phyloP scores from a whole-genome alignment of 1,284 basidiomycete species.

The Ustilago trichophora region DNA sequence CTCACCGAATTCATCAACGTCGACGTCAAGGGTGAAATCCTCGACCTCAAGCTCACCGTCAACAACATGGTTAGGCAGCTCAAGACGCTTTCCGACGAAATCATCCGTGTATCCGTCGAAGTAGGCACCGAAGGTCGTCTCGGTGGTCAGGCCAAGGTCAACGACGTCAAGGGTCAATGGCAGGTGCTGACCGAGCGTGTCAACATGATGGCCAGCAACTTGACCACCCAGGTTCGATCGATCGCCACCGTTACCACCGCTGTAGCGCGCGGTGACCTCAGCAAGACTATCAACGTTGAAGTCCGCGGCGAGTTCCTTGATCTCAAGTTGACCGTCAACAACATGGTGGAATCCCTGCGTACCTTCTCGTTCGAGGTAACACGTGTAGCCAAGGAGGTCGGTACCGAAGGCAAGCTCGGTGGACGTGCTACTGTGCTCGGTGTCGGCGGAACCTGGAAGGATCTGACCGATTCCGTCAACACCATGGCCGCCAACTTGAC shows the following conservation, averaged over 20 bases:
- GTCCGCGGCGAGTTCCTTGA: constrained; percentile 65
- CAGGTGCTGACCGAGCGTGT: constrained; percentile 66
- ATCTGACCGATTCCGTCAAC: constrained; percentile 82
- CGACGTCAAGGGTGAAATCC: constrained; percentile 95
- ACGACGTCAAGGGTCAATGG: constrained; percentile 69
- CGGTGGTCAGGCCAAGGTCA: constrained; percentile 85
- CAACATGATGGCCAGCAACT: constrained; percentile 72
- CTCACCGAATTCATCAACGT: constrained; percentile 88
- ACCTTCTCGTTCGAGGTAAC: constrained; percentile 67
- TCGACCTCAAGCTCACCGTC: constrained; percentile 78
- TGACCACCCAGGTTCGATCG: constrained; percentile 86
- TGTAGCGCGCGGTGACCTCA: constrained; percentile 64
- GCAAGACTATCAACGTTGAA: constrained; percentile 67
- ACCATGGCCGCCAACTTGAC: constrained; percentile 77
- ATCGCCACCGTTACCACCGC: constrained; percentile 65
- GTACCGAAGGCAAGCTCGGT: constrained; percentile 66
- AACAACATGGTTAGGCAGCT: constrained; percentile 67
- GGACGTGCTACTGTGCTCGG: constrained; percentile 66
- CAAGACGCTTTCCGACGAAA: constrained; percentile 64
- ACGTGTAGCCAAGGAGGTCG: constrained; percentile 66
- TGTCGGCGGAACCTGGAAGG: constrained; percentile 69
- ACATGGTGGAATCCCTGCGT: constrained; percentile 67
- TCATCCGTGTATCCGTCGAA: constrained; percentile 78
- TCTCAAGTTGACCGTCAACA: constrained; percentile 65
- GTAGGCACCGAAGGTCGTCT: constrained; percentile 90